Evolutionary conservation across 192 early-diverging fungal genomes (phyloP).

Genomic region (Gigaspora rosea): DNA sequence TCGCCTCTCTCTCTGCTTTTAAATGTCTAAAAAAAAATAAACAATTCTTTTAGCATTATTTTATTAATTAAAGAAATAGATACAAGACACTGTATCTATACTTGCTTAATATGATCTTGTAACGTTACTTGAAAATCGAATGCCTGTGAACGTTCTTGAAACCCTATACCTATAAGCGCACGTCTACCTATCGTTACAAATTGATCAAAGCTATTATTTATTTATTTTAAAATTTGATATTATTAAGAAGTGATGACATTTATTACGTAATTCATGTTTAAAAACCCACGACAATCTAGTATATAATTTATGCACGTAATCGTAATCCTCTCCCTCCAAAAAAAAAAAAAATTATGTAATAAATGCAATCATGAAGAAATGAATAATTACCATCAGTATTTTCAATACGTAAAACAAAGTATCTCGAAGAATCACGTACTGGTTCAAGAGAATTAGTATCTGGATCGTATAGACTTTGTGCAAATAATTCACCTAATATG

Average conservation of each 20-base stretch:
- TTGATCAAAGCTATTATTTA: too few species aligned
- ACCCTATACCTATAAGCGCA: slow-evolving; percentile 86
- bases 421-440: slow-evolving; percentile 80
- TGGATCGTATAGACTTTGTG: slow-evolving; percentile 71
- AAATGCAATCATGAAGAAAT: background rate
- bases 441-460: slow-evolving; percentile 71
- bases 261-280: background rate
- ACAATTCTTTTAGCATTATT: background rate
- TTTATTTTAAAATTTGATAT: too few species aligned
- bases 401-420: slow-evolving; percentile 83
- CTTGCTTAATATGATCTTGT: slow-evolving; percentile 77
- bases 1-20: slow-evolving; percentile 47
- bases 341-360: background rate
- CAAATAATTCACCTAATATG: slow-evolving; percentile 75
- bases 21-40: slow-evolving; percentile 45
- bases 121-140: slow-evolving; percentile 93
- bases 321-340: background rate
- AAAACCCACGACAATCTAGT: too few species aligned
- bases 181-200: slow-evolving; percentile 56
- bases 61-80: background rate
- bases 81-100: background rate
- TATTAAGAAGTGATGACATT: background rate
- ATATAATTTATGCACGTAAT: background rate
- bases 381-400: slow-evolving; percentile 48
- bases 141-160: slow-evolving; percentile 75